Percentiles rank a stretch among this genome's conserved stretches.
Conservation (phyloP, 2,329 filamentous ascomycete genomes). For the Ceratocystis huliohia region DNA sequence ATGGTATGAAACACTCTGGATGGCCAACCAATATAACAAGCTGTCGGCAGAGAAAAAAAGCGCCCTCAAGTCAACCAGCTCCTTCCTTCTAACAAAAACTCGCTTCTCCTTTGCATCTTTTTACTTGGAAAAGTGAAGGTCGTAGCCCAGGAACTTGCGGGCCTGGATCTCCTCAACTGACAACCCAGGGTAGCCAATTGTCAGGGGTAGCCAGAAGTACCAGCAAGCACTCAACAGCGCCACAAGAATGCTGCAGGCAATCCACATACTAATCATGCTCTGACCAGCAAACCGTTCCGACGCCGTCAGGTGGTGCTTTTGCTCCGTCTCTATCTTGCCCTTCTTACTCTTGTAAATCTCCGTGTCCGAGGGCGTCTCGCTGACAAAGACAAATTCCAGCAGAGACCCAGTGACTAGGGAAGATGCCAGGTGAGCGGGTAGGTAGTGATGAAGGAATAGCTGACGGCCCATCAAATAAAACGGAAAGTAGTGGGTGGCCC, state of each 20-base stretch:
- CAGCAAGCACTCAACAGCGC: slow-evolving; percentile 59
- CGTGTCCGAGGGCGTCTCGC: slow-evolving; percentile 38
- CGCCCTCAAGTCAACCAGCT: no score
- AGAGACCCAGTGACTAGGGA: slow-evolving; percentile 80
- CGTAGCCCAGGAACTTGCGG: slow-evolving; percentile 93
- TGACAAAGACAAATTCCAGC: slow-evolving; percentile 90
- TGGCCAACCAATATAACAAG: neutral
- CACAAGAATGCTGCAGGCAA: slow-evolving; percentile 59
- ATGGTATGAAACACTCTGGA: neutral
- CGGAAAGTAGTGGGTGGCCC: slow-evolving; percentile 93
- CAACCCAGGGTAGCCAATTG: slow-evolving; percentile 86
- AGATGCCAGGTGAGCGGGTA: slow-evolving; percentile 86
- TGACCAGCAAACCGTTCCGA: slow-evolving; percentile 69
- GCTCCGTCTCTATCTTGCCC: slow-evolving; percentile 32
- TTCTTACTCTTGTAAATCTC: slow-evolving; percentile 25
- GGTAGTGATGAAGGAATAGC: slow-evolving; percentile 94
- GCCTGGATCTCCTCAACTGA: slow-evolving; percentile 62
- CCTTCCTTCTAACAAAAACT: neutral
- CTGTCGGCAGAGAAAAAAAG: neutral
- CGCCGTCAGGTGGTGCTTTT: slow-evolving; percentile 57
- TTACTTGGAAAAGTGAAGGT: slow-evolving; percentile 97
- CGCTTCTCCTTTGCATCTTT: neutral
- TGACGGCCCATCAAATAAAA: slow-evolving; percentile 98
- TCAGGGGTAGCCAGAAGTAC: slow-evolving; percentile 88
- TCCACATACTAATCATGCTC: slow-evolving; percentile 67